phyloP scores from a whole-genome alignment of 176 grass and related monocot genomes.

The Areca catechu region DNA sequence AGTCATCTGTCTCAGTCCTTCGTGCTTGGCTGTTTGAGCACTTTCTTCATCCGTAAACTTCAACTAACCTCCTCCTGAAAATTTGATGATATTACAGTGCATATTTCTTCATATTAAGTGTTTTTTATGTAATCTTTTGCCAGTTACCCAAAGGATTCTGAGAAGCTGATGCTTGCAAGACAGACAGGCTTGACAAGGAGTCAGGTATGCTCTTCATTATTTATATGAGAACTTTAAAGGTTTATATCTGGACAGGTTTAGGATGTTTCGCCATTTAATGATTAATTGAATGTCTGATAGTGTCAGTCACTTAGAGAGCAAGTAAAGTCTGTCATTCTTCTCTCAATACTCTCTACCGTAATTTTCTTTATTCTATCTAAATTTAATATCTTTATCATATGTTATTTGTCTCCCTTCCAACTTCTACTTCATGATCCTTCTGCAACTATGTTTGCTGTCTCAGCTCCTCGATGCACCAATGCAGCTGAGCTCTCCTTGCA shows the following conservation, averaged over 20 bases:
- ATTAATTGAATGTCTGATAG: no score
- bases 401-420: no score
- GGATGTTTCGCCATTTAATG: background rate
- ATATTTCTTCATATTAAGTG: background rate
- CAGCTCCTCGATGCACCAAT: no score
- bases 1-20: conserved; percentile 81
- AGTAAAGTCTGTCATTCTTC: no score
- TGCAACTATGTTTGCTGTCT: no score
- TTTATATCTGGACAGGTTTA: background rate
- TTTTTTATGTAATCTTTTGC: conserved; percentile 1
- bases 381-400: no score
- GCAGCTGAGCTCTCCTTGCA: no score
- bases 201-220: conserved; percentile 36
- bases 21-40: conserved; percentile 95
- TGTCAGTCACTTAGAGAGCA: no score
- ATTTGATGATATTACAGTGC: background rate
- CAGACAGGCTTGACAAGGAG: conserved; percentile 80
- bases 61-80: no score
- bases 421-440: no score
- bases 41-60: conserved; percentile 79
- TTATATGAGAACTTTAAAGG: background rate
- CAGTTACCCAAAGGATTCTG: conserved; percentile 89
- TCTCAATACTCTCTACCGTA: no score
- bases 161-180: conserved; percentile 81
- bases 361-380: no score